These are phyloP conservation scores for Climacium dendroides DNA, from an alignment of 225 moss, liverwort and hornwort species.

Conservation along the genomic window DNA sequence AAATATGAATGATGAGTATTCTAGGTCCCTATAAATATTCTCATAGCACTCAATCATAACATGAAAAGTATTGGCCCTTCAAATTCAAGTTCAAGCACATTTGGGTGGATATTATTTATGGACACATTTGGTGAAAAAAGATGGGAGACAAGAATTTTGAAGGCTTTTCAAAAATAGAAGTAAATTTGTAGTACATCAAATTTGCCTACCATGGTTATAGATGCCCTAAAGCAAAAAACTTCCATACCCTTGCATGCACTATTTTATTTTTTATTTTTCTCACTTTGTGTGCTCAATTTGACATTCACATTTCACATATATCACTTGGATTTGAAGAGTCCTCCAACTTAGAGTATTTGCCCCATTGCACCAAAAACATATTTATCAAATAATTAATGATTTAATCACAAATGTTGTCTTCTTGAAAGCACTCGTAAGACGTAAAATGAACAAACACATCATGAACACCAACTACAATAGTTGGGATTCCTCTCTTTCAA, in stretches of 20 bases:
- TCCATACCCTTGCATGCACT: accelerated
- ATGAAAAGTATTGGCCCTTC: not conserved
- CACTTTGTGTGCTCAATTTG: accelerated
- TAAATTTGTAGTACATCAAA: not conserved
- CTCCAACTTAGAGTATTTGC: not conserved
- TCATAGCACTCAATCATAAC: not conserved
- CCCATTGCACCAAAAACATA: not conserved
- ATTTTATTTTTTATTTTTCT: not conserved
- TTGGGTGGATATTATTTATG: accelerated
- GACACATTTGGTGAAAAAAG: accelerated
- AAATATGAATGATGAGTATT: not conserved
- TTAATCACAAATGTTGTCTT: not conserved
- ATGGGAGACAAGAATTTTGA: not conserved
- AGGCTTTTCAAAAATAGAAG: not conserved
- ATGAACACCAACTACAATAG: not conserved
- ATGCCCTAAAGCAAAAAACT: not conserved
- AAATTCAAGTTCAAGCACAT: not conserved
- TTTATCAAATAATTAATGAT: not conserved
- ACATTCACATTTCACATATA: not conserved
- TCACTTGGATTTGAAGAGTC: not conserved
- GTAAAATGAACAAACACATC: not conserved
- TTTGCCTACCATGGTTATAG: accelerated
- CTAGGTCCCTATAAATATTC: not conserved
- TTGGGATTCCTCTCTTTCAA: not conserved
- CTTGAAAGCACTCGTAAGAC: accelerated